A percentile compares a stretch with the other conserved stretches of the same genome.
Conservation (phyloP, 768 basidiomycete genomes). For the Lactarius pseudohatsudake region DNA sequence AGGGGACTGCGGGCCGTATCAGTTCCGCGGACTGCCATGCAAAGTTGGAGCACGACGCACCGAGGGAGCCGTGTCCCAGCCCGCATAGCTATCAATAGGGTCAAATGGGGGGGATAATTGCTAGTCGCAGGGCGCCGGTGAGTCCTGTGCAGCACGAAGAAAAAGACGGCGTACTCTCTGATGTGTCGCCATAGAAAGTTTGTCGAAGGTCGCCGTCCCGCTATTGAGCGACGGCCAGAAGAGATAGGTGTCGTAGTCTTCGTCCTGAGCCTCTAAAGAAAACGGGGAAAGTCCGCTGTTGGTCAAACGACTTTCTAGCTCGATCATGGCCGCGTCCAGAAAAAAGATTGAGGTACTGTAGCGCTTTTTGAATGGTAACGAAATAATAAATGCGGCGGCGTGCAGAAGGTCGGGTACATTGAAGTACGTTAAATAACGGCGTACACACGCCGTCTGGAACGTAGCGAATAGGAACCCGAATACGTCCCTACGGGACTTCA, state of each 20-base stretch:
- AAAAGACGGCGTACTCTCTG: constrained; percentile 5
- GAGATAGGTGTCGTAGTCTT: constrained; percentile 28
- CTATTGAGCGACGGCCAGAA: constrained; percentile 26
- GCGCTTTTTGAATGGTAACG: constrained; percentile 9
- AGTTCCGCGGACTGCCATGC: not conserved
- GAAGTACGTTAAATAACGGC: constrained; percentile 12
- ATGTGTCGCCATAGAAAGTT: constrained; percentile 1
- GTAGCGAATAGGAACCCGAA: constrained; percentile 10
- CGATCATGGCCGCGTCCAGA: constrained; percentile 6
- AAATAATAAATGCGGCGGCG: not conserved
- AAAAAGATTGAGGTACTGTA: not conserved
- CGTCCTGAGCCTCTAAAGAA: constrained; percentile 17
- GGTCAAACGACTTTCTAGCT: not conserved
- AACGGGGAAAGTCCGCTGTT: not conserved
- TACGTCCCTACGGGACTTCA: not conserved
- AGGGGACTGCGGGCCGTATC: constrained; percentile 3
- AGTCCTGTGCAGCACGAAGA: constrained; percentile 1
- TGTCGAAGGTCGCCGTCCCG: not conserved
- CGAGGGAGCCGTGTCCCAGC: constrained; percentile 16
- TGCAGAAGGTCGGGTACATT: not conserved
- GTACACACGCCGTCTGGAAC: constrained; percentile 10
- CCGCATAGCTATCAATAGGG: constrained; percentile 7
- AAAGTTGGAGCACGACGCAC: constrained; percentile 5
- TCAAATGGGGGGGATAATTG: not conserved
- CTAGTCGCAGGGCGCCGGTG: constrained; percentile 1